Evolutionary conservation across 768 basidiomycete genomes (phyloP), one percentile per base, ranked within the genome.

Genomic region (Tricholoma flavovirens): DNA sequence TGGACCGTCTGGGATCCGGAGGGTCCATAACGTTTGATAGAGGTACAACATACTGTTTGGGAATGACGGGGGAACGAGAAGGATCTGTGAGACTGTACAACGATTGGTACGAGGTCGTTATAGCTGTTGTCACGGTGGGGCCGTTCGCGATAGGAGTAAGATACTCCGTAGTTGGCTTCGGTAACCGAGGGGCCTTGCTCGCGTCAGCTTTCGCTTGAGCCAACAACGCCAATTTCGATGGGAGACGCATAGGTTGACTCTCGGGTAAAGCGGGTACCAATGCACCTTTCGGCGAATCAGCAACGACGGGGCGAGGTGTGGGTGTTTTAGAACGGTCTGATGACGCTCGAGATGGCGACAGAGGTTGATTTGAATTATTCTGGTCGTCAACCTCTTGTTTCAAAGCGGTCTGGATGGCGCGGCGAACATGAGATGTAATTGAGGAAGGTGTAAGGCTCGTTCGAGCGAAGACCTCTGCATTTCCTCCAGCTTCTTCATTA

Each of bases 61-160:
- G 75, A 32, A 76, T 71, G n/a, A 72, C 65, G 24, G 65, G 66
- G 5, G 75, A 68, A 17, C 74, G 73, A n/a, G 66, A 67, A 48
- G 80, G 78, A 59, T 81, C 74, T 29, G 81, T 83, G 7, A 90
- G 74, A 60, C 81, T 84, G 64, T 80, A 80, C 26, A 90, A 74
- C 6, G 84, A 82, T 57, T 90, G 88, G 59, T 89, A 90, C 0
- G 86, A 84, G 2, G 89, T 90, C 0, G 89, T 91, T 64, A 91
- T 91, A 1, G 89, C 89, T 14, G 88, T 90, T 0, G 89, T 91
- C 11, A 83, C 89, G n/a, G 87, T 84, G 3, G 86, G 72, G 0
- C 89, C 88, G 64, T 91, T 91, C n/a, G 86, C 87, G 45, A 87
- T 88, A 1, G 90, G 89, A 14, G 81, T 86, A 10, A 90, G 70